These are phyloP conservation scores for Sisymbrium irio DNA, from an alignment of 345 rosid genomes.

Conservation along the genomic window DNA sequence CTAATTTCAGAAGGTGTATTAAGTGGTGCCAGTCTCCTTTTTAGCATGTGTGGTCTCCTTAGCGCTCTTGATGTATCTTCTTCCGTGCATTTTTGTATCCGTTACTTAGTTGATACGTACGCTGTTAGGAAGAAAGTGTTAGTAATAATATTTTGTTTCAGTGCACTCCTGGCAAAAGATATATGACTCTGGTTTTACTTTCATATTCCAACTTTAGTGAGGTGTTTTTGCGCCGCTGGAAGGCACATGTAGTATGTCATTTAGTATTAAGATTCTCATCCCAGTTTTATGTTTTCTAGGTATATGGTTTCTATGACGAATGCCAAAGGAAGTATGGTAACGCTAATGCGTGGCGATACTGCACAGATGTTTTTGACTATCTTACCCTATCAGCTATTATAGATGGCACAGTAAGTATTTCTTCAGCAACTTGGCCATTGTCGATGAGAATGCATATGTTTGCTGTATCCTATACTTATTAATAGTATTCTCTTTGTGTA, in stretches of 20 bases:
- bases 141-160: neutral
- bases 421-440: neutral
- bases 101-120: neutral
- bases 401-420: slow-evolving; percentile 86
- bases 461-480: slow-evolving; percentile 1
- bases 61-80: slow-evolving; percentile 2
- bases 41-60: neutral
- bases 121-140: neutral
- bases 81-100: neutral
- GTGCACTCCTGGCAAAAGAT: neutral
- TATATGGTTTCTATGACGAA: slow-evolving; percentile 98
- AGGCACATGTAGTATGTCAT: neutral
- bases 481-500: slow-evolving; percentile 15
- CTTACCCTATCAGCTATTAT: slow-evolving; percentile 96
- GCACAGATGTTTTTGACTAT: slow-evolving; percentile 99
- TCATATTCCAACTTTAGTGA: neutral
- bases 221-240: neutral
- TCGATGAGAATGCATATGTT: neutral
- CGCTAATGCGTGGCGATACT: slow-evolving; percentile 99
- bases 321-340: slow-evolving; percentile 99
- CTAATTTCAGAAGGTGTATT: slow-evolving; percentile 28
- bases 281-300: slow-evolving; percentile 44
- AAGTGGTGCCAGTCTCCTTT: slow-evolving; percentile 15
- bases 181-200: neutral
- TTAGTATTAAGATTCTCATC: neutral